phyloP scores from a whole-genome alignment of 805 yeast species.

The Sungouiozyma ichnusensis region DNA sequence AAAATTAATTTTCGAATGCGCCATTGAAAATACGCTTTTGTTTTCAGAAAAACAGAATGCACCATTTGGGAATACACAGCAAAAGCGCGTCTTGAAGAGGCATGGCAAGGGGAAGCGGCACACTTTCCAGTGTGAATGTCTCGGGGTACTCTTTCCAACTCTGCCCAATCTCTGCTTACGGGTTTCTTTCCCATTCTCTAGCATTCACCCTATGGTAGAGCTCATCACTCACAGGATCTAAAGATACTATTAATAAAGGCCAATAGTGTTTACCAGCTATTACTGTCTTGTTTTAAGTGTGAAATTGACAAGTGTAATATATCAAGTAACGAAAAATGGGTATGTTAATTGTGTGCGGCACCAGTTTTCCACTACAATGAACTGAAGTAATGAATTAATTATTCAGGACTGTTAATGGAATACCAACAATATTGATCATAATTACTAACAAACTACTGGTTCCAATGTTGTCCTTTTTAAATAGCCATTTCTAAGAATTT shows the following conservation, averaged over 20 bases:
- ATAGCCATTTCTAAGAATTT: conserved; percentile 96
- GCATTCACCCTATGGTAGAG: no score
- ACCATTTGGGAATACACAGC: no score
- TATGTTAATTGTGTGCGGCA: conserved; percentile 19
- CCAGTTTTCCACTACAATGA: neutral
- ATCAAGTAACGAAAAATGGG: conserved; percentile 34
- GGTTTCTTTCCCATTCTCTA: no score
- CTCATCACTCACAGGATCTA: neutral
- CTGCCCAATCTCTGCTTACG: no score
- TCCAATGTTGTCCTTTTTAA: conserved; percentile 4
- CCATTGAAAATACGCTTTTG: no score
- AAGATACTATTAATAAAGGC: neutral
- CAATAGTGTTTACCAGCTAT: neutral
- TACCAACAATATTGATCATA: neutral
- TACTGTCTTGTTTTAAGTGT: neutral
- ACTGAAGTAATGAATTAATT: neutral
- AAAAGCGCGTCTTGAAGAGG: no score
- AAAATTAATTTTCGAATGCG: no score
- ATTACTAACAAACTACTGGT: conserved; percentile 9
- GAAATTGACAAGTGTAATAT: conserved; percentile 5
- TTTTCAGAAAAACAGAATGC: no score
- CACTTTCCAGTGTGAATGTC: no score
- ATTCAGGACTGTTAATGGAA: neutral
- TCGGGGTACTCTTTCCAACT: no score
- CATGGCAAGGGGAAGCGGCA: no score